Base-by-base conservation (phyloP, 2,329 filamentous ascomycete genomes). In the Malbranchea zuffiana region DNA sequence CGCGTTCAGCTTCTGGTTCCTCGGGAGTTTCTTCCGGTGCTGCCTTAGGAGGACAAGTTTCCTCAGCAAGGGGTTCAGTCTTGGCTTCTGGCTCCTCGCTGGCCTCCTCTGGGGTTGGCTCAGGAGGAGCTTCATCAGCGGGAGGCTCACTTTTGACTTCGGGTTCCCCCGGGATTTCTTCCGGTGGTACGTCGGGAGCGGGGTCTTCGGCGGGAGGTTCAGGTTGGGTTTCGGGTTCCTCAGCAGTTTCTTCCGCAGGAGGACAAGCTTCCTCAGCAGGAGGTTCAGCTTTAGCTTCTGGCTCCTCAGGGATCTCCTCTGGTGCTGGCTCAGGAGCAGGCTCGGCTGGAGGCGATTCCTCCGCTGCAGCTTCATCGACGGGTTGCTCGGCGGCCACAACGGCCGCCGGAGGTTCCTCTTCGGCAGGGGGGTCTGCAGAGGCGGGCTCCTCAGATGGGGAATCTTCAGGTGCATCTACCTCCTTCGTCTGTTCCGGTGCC, bases 41-140 rank as follows among this genome's bases (percentile, higher is more conserved):
- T 13, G 35, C 30, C 30, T 48, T n/a, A 20, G 23, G 38, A 28
- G 44, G 32, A 13, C 35, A 18, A 31, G 41, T n/a, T 24, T 46
- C 42, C 25, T 28, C 36, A 17, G 32, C 13, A 8, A 31, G 4
- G 4, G 36, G 33, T 30, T 42, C 31, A 19, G 15, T 13, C 5
- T n/a, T 7, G 25, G 34, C 16, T 17, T 38, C 37, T 37, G n/a
- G n/a, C n/a, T 39, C 41, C 16, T 30, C 10, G n/a, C 32, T 30
- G 25, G 37, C 19, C 13, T 45, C 40, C 11, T 33, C 17, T 16
- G 25, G 19, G 12, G 26, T 15, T 27, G 21, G 15, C 15, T 41
- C 37, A 13, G 20, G 11, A 21, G 21, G n/a, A 35, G 26, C 10
- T 19, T 42, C 24, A 21, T 17, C 12, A 12, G 26, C 37, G 12